phyloP scores from a whole-genome alignment of 208 protist genomes.

The Borovskyia barvae region DNA sequence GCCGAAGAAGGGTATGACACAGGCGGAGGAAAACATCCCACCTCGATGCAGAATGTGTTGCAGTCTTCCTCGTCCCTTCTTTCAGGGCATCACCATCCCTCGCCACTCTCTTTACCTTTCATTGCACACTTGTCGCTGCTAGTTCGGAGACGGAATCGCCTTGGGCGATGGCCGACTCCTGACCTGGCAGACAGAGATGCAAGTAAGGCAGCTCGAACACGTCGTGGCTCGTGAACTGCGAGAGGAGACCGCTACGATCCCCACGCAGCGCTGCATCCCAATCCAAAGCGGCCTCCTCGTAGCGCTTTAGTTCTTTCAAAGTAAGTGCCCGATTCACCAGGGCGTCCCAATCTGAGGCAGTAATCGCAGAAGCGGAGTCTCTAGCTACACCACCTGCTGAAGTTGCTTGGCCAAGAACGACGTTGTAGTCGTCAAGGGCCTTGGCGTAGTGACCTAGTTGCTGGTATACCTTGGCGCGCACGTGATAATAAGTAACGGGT shows the following conservation, averaged over 20 bases:
- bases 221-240: constrained; percentile 51
- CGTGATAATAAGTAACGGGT: constrained; percentile 55
- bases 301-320: constrained; percentile 66
- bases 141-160: not conserved
- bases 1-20: too few relatives aligned
- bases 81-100: too few relatives aligned
- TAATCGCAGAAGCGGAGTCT: not conserved
- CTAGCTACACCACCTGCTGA: too few relatives aligned
- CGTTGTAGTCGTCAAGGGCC: constrained; percentile 74
- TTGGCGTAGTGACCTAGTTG: constrained; percentile 43
- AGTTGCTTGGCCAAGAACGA: constrained; percentile 39
- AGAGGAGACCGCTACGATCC: constrained; percentile 39
- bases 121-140: not conserved
- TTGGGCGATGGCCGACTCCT: constrained; percentile 22
- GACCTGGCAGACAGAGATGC: constrained; percentile 54
- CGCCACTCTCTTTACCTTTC: not conserved
- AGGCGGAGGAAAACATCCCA: too few relatives aligned
- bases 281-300: constrained; percentile 81
- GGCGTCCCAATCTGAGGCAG: constrained; percentile 34
- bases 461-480: constrained; percentile 86
- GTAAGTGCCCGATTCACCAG: constrained; percentile 85
- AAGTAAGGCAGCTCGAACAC: constrained; percentile 63
- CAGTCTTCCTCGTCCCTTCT: too few relatives aligned
- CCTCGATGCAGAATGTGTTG: too few relatives aligned
- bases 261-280: constrained; percentile 70